Evolutionary conservation across 2,329 filamentous ascomycete genomes (phyloP).

Genomic region (Aspergillus neotritici): DNA sequence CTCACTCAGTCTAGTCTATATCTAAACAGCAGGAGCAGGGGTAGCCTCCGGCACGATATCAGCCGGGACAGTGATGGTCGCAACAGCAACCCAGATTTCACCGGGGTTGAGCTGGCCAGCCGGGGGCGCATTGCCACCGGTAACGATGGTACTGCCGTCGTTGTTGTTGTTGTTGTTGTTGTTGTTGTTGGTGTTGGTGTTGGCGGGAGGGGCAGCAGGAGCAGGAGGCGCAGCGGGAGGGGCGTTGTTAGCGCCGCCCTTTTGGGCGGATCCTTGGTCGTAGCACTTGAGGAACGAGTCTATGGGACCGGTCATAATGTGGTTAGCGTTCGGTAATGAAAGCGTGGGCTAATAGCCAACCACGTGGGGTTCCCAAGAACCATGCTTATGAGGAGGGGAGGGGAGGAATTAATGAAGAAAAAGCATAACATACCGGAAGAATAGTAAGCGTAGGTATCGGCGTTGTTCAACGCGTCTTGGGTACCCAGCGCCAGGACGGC

Average conservation of each 20-base stretch:
- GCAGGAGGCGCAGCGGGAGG: too few relatives aligned
- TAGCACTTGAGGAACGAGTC: too few relatives aligned
- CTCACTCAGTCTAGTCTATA: too few relatives aligned
- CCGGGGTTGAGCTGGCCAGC: neutral
- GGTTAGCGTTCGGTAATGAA: neutral
- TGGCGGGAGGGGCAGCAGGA: neutral
- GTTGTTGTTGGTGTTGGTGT: neutral
- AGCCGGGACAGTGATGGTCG: too few relatives aligned
- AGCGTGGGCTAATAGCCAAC: too few relatives aligned
- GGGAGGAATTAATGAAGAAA: neutral
- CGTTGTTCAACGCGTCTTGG: conserved; percentile 7
- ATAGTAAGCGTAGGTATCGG: conserved; percentile 15
- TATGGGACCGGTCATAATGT: too few relatives aligned
- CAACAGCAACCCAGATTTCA: too few relatives aligned
- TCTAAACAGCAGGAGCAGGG: too few relatives aligned
- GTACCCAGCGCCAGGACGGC: conserved; percentile 7
- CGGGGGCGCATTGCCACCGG: neutral
- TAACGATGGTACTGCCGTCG: neutral
- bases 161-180: neutral
- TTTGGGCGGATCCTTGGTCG: too few relatives aligned
- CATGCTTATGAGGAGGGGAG: neutral
- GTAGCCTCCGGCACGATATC: too few relatives aligned
- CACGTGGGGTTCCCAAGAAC: neutral
- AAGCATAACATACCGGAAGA: conserved; percentile 7
- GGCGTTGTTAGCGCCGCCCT: too few relatives aligned